phyloP scores from a whole-genome alignment of 495 filamentous ascomycete genomes.

The Hypoxylon cercidicola region DNA sequence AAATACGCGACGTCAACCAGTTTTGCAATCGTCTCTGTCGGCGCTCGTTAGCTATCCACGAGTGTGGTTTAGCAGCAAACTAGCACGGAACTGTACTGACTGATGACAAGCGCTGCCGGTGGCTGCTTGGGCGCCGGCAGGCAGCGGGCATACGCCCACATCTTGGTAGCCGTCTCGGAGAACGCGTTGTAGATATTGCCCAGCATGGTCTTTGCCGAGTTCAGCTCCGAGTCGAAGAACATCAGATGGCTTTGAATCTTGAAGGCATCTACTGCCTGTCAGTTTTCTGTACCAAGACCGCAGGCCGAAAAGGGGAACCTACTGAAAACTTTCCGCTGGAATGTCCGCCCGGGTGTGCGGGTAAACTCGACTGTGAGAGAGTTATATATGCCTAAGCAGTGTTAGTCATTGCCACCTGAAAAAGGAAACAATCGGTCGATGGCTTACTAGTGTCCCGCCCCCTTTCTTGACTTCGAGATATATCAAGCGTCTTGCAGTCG shows the following conservation, averaged over 20 bases:
- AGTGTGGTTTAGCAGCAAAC: background rate
- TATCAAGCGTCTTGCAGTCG: conserved; percentile 77
- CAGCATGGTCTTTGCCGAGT: conserved; percentile 73
- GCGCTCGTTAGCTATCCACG: background rate
- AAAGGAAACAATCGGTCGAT: background rate
- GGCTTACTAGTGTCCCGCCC: conserved; percentile 42
- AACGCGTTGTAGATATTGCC: conserved; percentile 80
- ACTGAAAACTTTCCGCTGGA: conserved; percentile 82
- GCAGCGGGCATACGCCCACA: conserved; percentile 79
- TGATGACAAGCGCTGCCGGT: conserved; percentile 63
- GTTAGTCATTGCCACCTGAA: conserved; percentile 10
- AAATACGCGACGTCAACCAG: conserved; percentile 71
- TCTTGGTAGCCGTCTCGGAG: conserved; percentile 80
- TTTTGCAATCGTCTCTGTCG: conserved; percentile 70
- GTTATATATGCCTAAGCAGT: conserved; percentile 59
- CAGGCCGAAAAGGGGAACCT: conserved; percentile 29
- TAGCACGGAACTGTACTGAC: conserved; percentile 52
- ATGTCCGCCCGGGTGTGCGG: conserved; percentile 73
- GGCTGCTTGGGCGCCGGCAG: conserved; percentile 67
- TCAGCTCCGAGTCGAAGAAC: conserved; percentile 88
- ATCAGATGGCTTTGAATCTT: conserved; percentile 88
- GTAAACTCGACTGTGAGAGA: conserved; percentile 81
- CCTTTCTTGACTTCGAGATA: conserved; percentile 54
- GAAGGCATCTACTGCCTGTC: conserved; percentile 65
- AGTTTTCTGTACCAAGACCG: conserved; percentile 44